A percentile compares a stretch with the other conserved stretches of the same genome.
These are phyloP conservation scores for Aspergillus hancockii DNA, from an alignment of 495 filamentous ascomycete species.

Conservation along the genomic window DNA sequence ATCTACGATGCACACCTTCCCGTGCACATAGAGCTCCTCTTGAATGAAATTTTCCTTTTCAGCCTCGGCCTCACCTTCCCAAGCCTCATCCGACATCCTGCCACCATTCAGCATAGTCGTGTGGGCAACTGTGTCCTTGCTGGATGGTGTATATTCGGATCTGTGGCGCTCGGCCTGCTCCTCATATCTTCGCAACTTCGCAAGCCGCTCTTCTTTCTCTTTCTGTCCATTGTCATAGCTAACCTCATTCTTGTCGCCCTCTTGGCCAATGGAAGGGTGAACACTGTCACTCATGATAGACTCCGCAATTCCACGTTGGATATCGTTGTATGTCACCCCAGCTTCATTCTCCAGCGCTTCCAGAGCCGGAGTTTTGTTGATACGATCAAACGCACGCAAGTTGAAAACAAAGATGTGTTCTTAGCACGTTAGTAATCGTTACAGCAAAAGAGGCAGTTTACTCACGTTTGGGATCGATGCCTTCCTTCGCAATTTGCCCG, in stretches of 20 bases:
- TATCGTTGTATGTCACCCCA: constrained; percentile 78
- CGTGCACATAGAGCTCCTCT: constrained; percentile 93
- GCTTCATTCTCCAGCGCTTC: constrained; percentile 72
- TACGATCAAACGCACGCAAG: constrained; percentile 82
- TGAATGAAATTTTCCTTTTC: constrained; percentile 89
- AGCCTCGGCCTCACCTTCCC: constrained; percentile 67
- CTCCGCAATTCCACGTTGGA: constrained; percentile 82
- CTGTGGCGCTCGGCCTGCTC: constrained; percentile 46
- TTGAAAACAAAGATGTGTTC: constrained; percentile 92
- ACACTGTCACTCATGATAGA: constrained; percentile 80
- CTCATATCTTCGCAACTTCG: constrained; percentile 67
- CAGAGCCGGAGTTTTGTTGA: constrained; percentile 75
- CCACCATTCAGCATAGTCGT: constrained; percentile 74
- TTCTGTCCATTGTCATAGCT: constrained; percentile 37
- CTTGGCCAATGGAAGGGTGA: constrained; percentile 57
- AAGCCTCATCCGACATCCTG: constrained; percentile 66
- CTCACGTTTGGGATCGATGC: constrained; percentile 67
- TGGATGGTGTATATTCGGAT: constrained; percentile 37
- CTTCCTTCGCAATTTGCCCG: constrained; percentile 71
- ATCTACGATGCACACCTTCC: constrained; percentile 84
- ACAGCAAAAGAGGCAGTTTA: not conserved
- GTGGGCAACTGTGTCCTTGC: constrained; percentile 72
- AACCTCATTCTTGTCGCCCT: constrained; percentile 43
- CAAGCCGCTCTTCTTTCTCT: constrained; percentile 43
- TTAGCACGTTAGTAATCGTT: constrained; percentile 11